Conservation (phyloP, 2,329 filamentous ascomycete genomes). For the Ophiosphaerella korrae region DNA sequence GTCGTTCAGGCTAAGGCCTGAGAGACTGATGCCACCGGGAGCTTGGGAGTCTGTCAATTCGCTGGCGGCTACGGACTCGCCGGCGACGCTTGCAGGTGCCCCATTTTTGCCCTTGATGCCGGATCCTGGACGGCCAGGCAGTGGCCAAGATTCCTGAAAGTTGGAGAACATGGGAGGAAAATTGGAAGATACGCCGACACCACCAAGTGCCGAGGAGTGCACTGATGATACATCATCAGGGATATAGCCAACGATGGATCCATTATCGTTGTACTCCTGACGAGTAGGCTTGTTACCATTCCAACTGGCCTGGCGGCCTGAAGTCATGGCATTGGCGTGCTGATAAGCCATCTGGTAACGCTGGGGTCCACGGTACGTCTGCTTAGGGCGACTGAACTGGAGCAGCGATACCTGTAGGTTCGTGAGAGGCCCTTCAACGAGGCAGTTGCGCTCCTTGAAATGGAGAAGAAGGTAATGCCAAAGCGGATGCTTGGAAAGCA, state of each 20-base stretch:
- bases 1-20: slow-evolving; percentile 77
- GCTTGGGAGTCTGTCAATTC: slow-evolving; percentile 84
- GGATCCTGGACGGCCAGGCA: slow-evolving; percentile 71
- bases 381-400: slow-evolving; percentile 93
- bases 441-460: slow-evolving; percentile 95
- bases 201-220: slow-evolving; percentile 87
- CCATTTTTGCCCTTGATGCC: slow-evolving; percentile 68
- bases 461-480: slow-evolving; percentile 96
- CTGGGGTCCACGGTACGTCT: slow-evolving; percentile 86
- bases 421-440: slow-evolving; percentile 92
- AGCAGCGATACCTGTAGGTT: slow-evolving; percentile 95
- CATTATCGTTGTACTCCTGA: slow-evolving; percentile 70
- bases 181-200: slow-evolving; percentile 77
- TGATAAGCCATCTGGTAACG: slow-evolving; percentile 82
- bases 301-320: slow-evolving; percentile 47
- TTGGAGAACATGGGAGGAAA: slow-evolving; percentile 96
- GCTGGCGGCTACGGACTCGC: slow-evolving; percentile 89
- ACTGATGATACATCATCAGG: slow-evolving; percentile 96
- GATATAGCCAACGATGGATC: slow-evolving; percentile 92
- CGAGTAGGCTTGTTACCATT: slow-evolving; percentile 56
- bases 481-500: slow-evolving; percentile 94
- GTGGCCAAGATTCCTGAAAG: slow-evolving; percentile 90
- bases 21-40: slow-evolving; percentile 85
- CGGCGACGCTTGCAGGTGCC: slow-evolving; percentile 77
- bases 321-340: slow-evolving; percentile 65